Evolutionary conservation across 306 rosid genomes (phyloP).

Genomic region (Medicago ruthenica): DNA sequence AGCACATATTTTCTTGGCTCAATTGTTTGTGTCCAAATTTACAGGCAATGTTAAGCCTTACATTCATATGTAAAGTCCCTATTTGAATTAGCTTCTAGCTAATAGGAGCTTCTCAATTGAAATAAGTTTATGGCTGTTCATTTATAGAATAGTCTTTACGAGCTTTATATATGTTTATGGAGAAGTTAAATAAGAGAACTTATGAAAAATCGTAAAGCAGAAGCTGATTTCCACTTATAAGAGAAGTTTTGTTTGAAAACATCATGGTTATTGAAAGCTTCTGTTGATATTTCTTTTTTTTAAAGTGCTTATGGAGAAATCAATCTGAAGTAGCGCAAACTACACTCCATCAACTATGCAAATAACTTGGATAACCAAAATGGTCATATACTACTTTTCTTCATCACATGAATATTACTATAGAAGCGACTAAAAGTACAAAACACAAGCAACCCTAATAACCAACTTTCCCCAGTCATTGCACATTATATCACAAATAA

Average conservation of each 20-base stretch:
- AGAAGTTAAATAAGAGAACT: not conserved
- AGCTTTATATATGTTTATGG: not conserved
- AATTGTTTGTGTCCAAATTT: too few species aligned
- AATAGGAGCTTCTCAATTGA: not conserved
- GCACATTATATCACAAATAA: slow-evolving; percentile 33
- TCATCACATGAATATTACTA: slow-evolving; percentile 16
- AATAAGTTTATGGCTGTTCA: slow-evolving; percentile 18
- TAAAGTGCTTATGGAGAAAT: not conserved
- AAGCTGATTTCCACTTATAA: not conserved
- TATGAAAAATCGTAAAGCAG: not conserved
- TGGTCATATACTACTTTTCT: not conserved
- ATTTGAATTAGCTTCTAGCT: not conserved
- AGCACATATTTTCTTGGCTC: too few species aligned
- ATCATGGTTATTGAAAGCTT: not conserved
- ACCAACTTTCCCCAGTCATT: not conserved
- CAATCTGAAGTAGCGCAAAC: not conserved
- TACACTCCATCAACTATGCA: not conserved
- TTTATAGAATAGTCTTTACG: not conserved
- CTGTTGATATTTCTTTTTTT: not conserved
- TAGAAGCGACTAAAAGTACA: slow-evolving; percentile 7
- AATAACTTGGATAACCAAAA: slow-evolving; percentile 2
- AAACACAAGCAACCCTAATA: slow-evolving; percentile 9
- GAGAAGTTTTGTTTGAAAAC: not conserved
- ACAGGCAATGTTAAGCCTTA: too few species aligned
- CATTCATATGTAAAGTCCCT: too few species aligned